Evolutionary conservation across 164 flowering plant genomes (phyloP).

Genomic region (Annona squamosa): DNA sequence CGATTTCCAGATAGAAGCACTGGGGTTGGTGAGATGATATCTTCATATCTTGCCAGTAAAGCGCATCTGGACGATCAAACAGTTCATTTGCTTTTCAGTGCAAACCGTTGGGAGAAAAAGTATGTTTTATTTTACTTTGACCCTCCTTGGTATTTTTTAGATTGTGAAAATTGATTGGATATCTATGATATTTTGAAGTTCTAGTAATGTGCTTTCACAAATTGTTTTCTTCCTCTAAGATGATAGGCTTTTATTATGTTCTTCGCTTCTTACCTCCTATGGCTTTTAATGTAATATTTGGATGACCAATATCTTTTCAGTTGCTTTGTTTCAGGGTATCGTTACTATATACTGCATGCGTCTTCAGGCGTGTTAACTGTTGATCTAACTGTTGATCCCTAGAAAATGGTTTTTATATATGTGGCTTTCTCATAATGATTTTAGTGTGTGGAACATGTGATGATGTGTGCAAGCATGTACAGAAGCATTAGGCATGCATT

Average conservation of each 20-base stretch:
- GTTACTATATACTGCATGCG: no score
- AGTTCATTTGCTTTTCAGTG: constrained; percentile 77
- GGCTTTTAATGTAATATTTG: not conserved
- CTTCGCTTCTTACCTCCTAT: no score
- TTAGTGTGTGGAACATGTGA: not conserved
- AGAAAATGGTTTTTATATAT: not conserved
- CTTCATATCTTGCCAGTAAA: constrained; percentile 59
- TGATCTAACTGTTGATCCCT: no score
- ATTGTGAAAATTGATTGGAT: not conserved
- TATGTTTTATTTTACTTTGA: constrained; percentile 15
- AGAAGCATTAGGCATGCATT: not conserved
- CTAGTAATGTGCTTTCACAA: not conserved
- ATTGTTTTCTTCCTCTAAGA: not conserved
- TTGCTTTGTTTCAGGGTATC: not conserved
- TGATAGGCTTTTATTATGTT: not conserved
- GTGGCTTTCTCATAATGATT: not conserved
- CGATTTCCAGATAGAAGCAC: constrained; percentile 74
- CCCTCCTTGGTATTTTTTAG: not conserved
- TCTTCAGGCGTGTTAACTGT: no score
- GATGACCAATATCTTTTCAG: not conserved
- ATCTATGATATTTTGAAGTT: not conserved
- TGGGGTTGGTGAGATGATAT: constrained; percentile 65
- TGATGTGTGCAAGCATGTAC: not conserved
- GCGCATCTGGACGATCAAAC: constrained; percentile 71
- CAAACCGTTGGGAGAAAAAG: constrained; percentile 88